A percentile compares a stretch with the other conserved stretches of the same genome.
phyloP scores from a whole-genome alignment of 2,329 filamentous ascomycete species.

The Pseudocercospora ulei region DNA sequence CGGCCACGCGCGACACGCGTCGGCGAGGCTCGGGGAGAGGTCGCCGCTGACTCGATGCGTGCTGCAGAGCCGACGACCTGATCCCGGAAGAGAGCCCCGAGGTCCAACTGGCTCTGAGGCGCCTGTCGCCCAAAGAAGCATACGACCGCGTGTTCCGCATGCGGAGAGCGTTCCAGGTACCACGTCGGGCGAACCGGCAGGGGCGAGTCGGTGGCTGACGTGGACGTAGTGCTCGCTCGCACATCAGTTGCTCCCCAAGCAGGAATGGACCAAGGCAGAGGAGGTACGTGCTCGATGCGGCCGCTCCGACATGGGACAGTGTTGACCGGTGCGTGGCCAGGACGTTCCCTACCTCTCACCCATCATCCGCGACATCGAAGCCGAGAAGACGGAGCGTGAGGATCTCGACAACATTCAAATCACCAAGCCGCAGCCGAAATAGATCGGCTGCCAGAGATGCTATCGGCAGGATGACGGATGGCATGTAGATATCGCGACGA shows the following conservation, averaged over 20 bases:
- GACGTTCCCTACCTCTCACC: slow-evolving; percentile 57
- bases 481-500: slow-evolving; percentile 4
- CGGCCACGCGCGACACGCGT: too few species aligned
- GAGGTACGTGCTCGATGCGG: slow-evolving; percentile 43
- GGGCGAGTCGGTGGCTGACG: slow-evolving; percentile 15
- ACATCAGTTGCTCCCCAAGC: slow-evolving; percentile 54
- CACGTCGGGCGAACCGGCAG: too few species aligned
- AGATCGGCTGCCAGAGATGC: slow-evolving; percentile 6
- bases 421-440: slow-evolving; percentile 37
- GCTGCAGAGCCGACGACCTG: slow-evolving; percentile 75
- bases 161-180: slow-evolving; percentile 87
- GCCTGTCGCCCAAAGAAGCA: slow-evolving; percentile 76
- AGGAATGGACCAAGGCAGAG: slow-evolving; percentile 58
- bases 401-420: slow-evolving; percentile 60
- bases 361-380: slow-evolving; percentile 60
- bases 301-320: neutral
- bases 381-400: slow-evolving; percentile 55
- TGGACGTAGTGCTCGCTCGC: slow-evolving; percentile 52
- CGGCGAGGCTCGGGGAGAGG: too few species aligned
- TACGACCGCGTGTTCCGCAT: slow-evolving; percentile 98
- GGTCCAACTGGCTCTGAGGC: slow-evolving; percentile 79
- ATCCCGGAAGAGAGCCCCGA: slow-evolving; percentile 84
- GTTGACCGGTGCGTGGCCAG: too few species aligned
- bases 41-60: slow-evolving; percentile 15
- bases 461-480: neutral